Evolutionary conservation across 2,329 filamentous ascomycete genomes (phyloP), one percentile per base, ranked within the genome.

Genomic region (Ascochyta fabae): DNA sequence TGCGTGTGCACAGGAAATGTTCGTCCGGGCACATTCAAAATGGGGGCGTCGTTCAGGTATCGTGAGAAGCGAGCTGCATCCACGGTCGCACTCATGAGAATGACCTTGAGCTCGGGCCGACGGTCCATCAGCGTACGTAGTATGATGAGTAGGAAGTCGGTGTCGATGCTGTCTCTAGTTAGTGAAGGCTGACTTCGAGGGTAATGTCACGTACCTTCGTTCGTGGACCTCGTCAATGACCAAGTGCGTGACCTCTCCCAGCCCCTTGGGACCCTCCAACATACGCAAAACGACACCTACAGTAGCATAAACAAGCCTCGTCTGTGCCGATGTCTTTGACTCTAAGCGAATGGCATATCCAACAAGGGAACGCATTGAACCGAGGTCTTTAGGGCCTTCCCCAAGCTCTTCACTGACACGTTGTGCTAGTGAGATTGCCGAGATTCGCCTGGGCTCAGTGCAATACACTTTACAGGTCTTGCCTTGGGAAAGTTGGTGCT

Each of bases 151-250:
- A 99, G 81, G 73, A 99, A 97, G 73, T 99, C 95, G 53, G 93
- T 96, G 72, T 99, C 95, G 65, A 99, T 98, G 12, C 92, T 76
- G 31, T 6, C 2, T 16, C 2, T 4, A 7, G 48, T 73, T 48
- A 73, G 64, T 34, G 19, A n/a, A 6, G 19, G 9, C 12, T 16
- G 3, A 4, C 26, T 16, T 44, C n/a, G 10, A 13, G 15, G 9
- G 4, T 4, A 38, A 2, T 4, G 4, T 16, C 16, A 48, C 61
- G 48, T 67, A 73, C 72, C 68, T 91, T 59, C 94, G 87, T 75
- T 99, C 95, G 71, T 99, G 95, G 2, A 98, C 94, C 76, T 99
- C 95, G 70, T 99, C 95, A n/a, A 99, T 87, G 41, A 99, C 87
- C 56, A 99, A 79, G 77, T 98, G 95, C 0, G 94, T 96, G 48